Base-by-base conservation (phyloP, 768 basidiomycete genomes). In the Tricholoma saponaceum region DNA sequence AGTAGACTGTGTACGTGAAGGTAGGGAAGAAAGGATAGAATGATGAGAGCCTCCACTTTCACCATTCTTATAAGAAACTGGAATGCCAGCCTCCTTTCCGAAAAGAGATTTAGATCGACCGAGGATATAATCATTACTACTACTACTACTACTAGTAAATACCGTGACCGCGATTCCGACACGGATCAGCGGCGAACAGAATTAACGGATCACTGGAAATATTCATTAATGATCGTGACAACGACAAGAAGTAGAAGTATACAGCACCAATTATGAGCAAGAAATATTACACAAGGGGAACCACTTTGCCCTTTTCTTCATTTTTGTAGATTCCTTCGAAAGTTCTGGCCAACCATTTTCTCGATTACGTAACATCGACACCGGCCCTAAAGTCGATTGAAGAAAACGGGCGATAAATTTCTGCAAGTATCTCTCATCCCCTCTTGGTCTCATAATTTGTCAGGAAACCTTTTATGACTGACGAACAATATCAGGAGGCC, bases 401-500 rank as follows among this genome's bases (percentile, higher is more conserved):
- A 59, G 52, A 56, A 50, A 49, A 50, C 7, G 16, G 9, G 26
- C n/a, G 9, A n/a, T 10, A 5, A 30, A 50, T 3, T 30, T 18
- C 8, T 4, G 2, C 26, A 5, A 49, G 2, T 18, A 4, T 2
- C 10, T 30, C 61, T 51, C 60, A 75, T 75, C 79, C 80, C 80
- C 79, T 78, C 76, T 71, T 70, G 70, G 64, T 74, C 69, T 73
- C 68, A 66, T 20, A 46, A 53, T 60, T 72, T 68, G 74, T 73
- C 76, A 74, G 67, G 63, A 70, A 63, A 54, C 25, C 61, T 62
- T 59, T 62, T 52, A 73, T 72, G 71, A 74, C 72, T 79, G 76
- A 74, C 69, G 78, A 70, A 62, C 61, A 49, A 63, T 58, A 64
- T 70, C 67, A 67, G 70, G 79, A 75, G 88, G 87, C 64, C 79